A percentile compares a stretch with the other conserved stretches of the same genome.
Evolutionary conservation across 768 basidiomycete species (phyloP).

Genomic region (Holtermanniella nyarrowii): DNA sequence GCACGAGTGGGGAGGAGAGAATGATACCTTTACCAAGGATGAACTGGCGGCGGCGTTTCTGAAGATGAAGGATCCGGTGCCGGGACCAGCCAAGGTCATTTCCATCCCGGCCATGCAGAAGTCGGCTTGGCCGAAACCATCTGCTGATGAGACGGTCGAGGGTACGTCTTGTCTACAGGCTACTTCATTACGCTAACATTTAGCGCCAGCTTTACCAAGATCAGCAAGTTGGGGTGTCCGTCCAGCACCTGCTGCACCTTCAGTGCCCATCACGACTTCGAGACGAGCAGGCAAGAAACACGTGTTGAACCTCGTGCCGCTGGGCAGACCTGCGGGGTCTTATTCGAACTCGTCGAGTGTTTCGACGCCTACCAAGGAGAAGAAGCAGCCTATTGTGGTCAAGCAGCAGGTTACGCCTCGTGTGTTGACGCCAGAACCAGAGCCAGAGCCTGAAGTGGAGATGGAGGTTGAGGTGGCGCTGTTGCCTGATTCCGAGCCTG

Average conservation of each 20-base stretch:
- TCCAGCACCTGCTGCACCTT: background rate
- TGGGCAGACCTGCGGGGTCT: constrained; percentile 13
- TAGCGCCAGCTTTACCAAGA: constrained; percentile 22
- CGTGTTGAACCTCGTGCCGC: constrained; percentile 20
- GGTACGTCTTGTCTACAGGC: constrained; percentile 10
- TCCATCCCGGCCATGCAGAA: constrained; percentile 8
- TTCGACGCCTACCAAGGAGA: constrained; percentile 10
- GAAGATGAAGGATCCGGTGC: background rate
- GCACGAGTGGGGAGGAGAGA: constrained; percentile 98
- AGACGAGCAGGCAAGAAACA: constrained; percentile 14
- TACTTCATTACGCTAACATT: constrained; percentile 2
- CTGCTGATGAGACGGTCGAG: constrained; percentile 21
- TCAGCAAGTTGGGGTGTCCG: constrained; percentile 24
- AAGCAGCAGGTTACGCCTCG: no score
- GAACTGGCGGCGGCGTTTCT: constrained; percentile 77
- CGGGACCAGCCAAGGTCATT: background rate
- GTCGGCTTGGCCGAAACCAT: constrained; percentile 30
- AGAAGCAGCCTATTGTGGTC: background rate
- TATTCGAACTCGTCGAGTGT: constrained; percentile 28
- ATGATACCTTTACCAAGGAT: constrained; percentile 94
- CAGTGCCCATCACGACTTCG: constrained; percentile 1
- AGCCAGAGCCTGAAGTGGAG: no score
- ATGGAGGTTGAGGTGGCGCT: no score
- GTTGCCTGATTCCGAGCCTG: no score
- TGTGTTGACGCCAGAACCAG: no score